A percentile compares a stretch with the other conserved stretches of the same genome.
These are phyloP conservation scores for Galerina sulciceps DNA, from an alignment of 768 basidiomycete species.

Conservation along the genomic window DNA sequence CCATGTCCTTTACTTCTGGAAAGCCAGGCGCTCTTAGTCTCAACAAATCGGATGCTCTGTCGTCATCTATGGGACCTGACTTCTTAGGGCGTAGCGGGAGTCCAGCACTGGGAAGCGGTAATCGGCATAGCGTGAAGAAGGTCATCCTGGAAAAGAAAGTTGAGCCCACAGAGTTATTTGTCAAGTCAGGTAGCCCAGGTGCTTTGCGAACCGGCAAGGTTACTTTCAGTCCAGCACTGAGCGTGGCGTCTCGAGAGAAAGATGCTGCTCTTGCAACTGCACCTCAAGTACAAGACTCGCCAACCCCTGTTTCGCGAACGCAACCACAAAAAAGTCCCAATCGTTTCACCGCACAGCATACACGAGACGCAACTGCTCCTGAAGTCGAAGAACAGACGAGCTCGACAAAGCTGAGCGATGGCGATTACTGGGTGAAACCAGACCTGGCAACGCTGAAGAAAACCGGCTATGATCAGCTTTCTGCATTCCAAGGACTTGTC, in stretches of 20 bases:
- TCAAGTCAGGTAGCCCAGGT: constrained; percentile 51
- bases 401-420: constrained; percentile 63
- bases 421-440: constrained; percentile 93
- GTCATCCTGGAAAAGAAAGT: constrained; percentile 87
- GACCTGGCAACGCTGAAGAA: constrained; percentile 73
- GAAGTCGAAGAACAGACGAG: constrained; percentile 27
- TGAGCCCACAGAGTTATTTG: constrained; percentile 72
- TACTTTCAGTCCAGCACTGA: constrained; percentile 75
- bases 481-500: constrained; percentile 73
- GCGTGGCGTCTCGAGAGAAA: constrained; percentile 76
- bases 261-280: constrained; percentile 53
- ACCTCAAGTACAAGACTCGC: constrained; percentile 33
- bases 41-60: constrained; percentile 50
- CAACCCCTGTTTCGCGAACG: constrained; percentile 37
- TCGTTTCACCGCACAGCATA: constrained; percentile 39
- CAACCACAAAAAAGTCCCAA: constrained; percentile 47
- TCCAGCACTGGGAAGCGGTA: constrained; percentile 70
- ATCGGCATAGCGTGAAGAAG: constrained; percentile 88
- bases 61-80: constrained; percentile 54
- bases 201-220: constrained; percentile 54
- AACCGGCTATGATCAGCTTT: constrained; percentile 73
- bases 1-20: constrained; percentile 54
- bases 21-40: constrained; percentile 60
- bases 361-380: constrained; percentile 29
- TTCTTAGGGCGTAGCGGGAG: constrained; percentile 64